Percentiles rank a stretch among this genome's conserved stretches.
phyloP scores from a whole-genome alignment of 768 basidiomycete species.

The Lactarius deliciosus region DNA sequence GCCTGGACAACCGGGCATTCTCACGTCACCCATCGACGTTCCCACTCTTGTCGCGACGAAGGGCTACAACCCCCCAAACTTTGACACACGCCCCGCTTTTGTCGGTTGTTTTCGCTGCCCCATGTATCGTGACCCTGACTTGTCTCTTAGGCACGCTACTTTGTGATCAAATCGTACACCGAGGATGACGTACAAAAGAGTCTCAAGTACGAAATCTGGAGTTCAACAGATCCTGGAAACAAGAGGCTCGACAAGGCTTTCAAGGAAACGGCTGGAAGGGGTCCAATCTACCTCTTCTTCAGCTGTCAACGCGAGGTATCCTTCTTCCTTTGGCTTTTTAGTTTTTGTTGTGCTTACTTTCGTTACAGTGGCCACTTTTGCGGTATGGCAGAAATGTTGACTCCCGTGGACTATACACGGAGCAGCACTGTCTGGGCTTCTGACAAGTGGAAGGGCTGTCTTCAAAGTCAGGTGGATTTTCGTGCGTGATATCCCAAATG shows the following conservation, averaged over 20 bases:
- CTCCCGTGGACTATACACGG: slow-evolving; percentile 89
- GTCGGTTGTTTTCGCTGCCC: slow-evolving; percentile 44
- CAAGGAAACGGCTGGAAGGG: slow-evolving; percentile 87
- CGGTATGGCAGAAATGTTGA: slow-evolving; percentile 98
- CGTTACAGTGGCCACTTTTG: slow-evolving; percentile 86
- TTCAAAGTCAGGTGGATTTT: slow-evolving; percentile 99
- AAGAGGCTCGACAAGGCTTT: slow-evolving; percentile 97
- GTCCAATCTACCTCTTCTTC: slow-evolving; percentile 97
- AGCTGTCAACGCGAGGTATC: slow-evolving; percentile 89
- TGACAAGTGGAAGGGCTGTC: slow-evolving; percentile 99
- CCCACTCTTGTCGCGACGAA: slow-evolving; percentile 82
- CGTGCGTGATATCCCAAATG: slow-evolving; percentile 92
- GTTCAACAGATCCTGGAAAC: slow-evolving; percentile 95
- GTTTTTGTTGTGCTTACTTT: background rate
- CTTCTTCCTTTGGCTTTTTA: background rate
- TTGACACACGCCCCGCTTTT: slow-evolving; percentile 77
- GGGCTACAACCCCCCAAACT: slow-evolving; percentile 86
- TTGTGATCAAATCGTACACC: slow-evolving; percentile 99
- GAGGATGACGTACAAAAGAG: slow-evolving; percentile 99
- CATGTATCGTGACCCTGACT: slow-evolving; percentile 14
- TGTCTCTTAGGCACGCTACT: slow-evolving; percentile 72
- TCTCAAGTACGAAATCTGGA: slow-evolving; percentile 97
- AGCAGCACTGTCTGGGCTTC: slow-evolving; percentile 99
- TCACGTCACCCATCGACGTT: slow-evolving; percentile 76
- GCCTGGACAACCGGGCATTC: slow-evolving; percentile 39